phyloP scores from a whole-genome alignment of 441 rosid genomes.

The Arabidopsis hybrid region DNA sequence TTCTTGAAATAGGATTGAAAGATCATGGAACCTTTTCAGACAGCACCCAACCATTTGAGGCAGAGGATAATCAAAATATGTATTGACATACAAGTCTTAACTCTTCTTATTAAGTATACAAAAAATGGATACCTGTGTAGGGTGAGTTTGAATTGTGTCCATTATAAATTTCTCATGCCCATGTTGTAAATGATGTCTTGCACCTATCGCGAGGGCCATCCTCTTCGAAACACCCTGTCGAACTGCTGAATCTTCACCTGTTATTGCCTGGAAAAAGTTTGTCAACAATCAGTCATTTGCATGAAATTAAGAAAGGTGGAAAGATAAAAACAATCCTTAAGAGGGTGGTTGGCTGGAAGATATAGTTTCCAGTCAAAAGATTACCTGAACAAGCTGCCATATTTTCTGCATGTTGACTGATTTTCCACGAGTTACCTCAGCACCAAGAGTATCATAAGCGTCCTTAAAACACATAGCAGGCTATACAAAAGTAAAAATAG shows the following conservation, averaged over 20 bases:
- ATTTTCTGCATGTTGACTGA: constrained; percentile 94
- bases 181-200: constrained; percentile 84
- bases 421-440: constrained; percentile 76
- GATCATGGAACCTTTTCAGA: constrained; percentile 24
- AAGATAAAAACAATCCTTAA: constrained; percentile 17
- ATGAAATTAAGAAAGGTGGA: constrained; percentile 8
- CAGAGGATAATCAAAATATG: constrained; percentile 22
- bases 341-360: constrained; percentile 28
- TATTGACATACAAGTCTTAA: not conserved
- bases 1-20: constrained; percentile 26
- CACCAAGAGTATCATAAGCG: constrained; percentile 80
- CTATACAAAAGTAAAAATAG: constrained; percentile 47
- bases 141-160: constrained; percentile 95
- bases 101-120: constrained; percentile 8
- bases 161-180: constrained; percentile 92
- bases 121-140: constrained; percentile 71
- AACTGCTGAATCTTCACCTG: constrained; percentile 70
- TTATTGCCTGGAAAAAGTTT: constrained; percentile 65
- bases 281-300: constrained; percentile 36
- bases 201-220: constrained; percentile 85
- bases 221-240: constrained; percentile 68
- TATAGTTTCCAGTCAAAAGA: constrained; percentile 15
- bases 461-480: constrained; percentile 81
- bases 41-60: constrained; percentile 30
- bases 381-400: constrained; percentile 96